Percentiles rank a stretch among this genome's conserved stretches.
Conservation (phyloP, 257 asterid genomes). For the Fraxinus quadrangulata region DNA sequence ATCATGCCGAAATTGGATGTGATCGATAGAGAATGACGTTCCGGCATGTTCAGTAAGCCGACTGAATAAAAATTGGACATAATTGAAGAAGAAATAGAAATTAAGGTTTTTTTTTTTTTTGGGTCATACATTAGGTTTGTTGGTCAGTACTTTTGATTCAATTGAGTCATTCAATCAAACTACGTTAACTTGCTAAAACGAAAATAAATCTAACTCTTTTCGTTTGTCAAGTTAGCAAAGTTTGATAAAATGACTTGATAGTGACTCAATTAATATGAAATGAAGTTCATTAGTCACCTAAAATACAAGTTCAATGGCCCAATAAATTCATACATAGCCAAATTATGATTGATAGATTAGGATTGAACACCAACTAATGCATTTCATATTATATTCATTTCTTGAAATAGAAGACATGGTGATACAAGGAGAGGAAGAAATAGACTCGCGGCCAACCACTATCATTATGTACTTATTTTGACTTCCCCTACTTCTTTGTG, state of each 20-base stretch:
- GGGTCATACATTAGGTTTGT: too few species aligned
- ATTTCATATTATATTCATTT: background rate
- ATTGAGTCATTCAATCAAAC: too few species aligned
- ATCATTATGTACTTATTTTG: background rate
- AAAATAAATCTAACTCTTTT: too few species aligned
- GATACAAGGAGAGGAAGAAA: background rate
- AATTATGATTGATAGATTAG: background rate
- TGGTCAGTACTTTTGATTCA: background rate
- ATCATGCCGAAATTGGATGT: background rate
- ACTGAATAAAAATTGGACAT: too few species aligned
- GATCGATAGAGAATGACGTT: too few species aligned
- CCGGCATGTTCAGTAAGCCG: too few species aligned
- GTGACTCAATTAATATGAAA: too few species aligned
- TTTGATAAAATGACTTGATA: too few species aligned
- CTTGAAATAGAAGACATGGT: background rate
- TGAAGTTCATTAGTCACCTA: too few species aligned
- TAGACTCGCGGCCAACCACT: background rate
- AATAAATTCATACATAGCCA: background rate
- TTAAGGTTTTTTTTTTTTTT: too few species aligned
- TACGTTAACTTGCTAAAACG: background rate
- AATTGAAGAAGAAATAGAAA: too few species aligned
- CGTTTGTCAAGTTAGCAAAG: too few species aligned
- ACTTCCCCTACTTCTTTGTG: background rate
- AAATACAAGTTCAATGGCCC: background rate
- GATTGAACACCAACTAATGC: background rate